Base-by-base conservation (phyloP, 768 basidiomycete genomes). In the Ramaria rubella region DNA sequence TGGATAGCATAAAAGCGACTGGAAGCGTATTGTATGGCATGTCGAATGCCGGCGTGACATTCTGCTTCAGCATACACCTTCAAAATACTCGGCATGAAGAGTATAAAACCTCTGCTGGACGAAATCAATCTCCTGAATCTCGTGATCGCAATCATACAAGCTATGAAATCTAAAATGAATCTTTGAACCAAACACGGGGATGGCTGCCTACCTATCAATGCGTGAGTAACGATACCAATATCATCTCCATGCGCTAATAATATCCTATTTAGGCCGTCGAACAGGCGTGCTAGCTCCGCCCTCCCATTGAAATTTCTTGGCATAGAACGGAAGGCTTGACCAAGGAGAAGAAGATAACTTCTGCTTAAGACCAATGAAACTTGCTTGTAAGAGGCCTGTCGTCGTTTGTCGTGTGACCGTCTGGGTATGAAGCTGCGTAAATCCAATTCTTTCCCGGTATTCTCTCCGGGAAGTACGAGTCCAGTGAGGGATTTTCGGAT, bases 91-190 rank as follows among this genome's bases (percentile, higher is more conserved):
- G 86, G 83, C 77, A 91, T 85, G 68, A 90, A 88, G 26, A 90
- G 74, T 3, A 78, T 78, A 65, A 87, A 91, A 24, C 83, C 86
- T 29, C 81, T 81, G 15, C 83, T 82, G 2, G 85, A 81, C 6
- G 80, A 80, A 66, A 90, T 87, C 19, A 91, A 67, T n/a, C 88
- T 80, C 29, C 81, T 77, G 63, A 90, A 91, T 17, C 88, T 81
- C 7, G 86, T 86, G 50, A 81, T 84, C 0, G 87, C 88, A 15
- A 82, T 78, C 83, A 88, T 84, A 29, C 85, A 74, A 5, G 82
- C 87, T 86, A 45, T 9, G 1, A 31, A 4, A 29, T 19, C 5
- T 61, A 55, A 34, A 58, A 17, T 29, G 19, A 55, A 38, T 45
- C n/a, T 43, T 40, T 19, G 48, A 49, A 14, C 19, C 27, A 40